Conservation (phyloP, 805 yeast genomes). For the Candida argentea region DNA sequence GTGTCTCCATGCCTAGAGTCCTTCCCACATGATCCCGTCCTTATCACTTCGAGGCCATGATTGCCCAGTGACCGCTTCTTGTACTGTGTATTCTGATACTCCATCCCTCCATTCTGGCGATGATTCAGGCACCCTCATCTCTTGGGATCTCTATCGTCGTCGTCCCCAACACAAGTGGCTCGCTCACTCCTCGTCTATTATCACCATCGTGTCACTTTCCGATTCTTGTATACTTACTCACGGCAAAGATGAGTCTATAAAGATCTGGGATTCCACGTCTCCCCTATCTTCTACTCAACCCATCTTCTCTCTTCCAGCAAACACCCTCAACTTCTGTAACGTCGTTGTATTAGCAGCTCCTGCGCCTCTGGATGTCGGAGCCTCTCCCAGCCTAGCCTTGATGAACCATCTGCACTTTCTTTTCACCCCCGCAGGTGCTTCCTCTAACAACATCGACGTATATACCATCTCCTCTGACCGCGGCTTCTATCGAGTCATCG, state of each 20-base stretch:
- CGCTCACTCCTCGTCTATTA: conserved; percentile 44
- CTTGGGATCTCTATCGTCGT: conserved; percentile 54
- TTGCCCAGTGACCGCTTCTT: conserved; percentile 8
- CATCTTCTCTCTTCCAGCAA: conserved; percentile 51
- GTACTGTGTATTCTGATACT: background rate
- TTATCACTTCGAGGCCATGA: conserved; percentile 16
- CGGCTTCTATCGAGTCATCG: conserved; percentile 3
- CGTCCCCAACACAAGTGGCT: conserved; percentile 50
- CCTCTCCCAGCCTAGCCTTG: too few relatives aligned
- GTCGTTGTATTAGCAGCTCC: conserved; percentile 31
- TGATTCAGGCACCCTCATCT: conserved; percentile 47
- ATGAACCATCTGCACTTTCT: too few relatives aligned
- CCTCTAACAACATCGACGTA: conserved; percentile 57
- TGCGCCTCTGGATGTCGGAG: too few relatives aligned
- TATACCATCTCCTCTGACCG: conserved; percentile 27
- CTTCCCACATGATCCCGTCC: too few relatives aligned
- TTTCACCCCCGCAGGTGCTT: conserved; percentile 54
- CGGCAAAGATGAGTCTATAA: conserved; percentile 6
- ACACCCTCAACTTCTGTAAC: conserved; percentile 63
- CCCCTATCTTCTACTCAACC: conserved; percentile 11
- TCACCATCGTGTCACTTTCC: conserved; percentile 10
- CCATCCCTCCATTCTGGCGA: conserved; percentile 43
- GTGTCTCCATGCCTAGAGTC: too few relatives aligned
- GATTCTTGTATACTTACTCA: conserved; percentile 24
- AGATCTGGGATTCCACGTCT: conserved; percentile 6